These are phyloP conservation scores for Kodamaea suecica DNA, from an alignment of 1,139 yeast genomes.

Conservation along the genomic window DNA sequence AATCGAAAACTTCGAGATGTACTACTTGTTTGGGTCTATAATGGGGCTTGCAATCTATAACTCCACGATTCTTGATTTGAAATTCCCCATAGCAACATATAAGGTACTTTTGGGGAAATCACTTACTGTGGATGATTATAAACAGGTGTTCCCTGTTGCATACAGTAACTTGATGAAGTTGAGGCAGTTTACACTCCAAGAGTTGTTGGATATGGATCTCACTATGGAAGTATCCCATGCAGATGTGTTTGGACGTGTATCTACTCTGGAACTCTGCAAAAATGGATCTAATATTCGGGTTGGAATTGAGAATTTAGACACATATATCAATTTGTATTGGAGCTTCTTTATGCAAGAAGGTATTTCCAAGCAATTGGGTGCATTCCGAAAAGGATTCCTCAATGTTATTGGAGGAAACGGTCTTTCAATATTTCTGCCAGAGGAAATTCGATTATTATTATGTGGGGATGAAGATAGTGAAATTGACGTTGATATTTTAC, in stretches of 20 bases:
- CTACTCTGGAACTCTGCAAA: conserved; percentile 49
- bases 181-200: conserved; percentile 36
- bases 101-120: conserved; percentile 64
- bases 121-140: conserved; percentile 60
- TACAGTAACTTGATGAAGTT: conserved; percentile 57
- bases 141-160: conserved; percentile 63
- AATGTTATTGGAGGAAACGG: conserved; percentile 81
- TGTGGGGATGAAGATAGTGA: conserved; percentile 72
- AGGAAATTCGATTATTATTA: conserved; percentile 73
- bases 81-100: conserved; percentile 72
- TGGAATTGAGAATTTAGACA: conserved; percentile 50
- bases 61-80: conserved; percentile 77
- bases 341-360: conserved; percentile 58
- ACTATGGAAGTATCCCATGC: conserved; percentile 39
- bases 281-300: conserved; percentile 58
- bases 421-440: conserved; percentile 69
- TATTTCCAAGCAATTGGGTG: conserved; percentile 48
- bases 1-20: conserved; percentile 49
- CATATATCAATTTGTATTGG: conserved; percentile 62
- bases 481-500: conserved; percentile 64
- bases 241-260: conserved; percentile 36
- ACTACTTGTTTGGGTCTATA: conserved; percentile 77
- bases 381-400: conserved; percentile 68
- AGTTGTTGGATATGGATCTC: conserved; percentile 29
- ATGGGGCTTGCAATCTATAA: conserved; percentile 89